Base-by-base conservation (phyloP, 2,329 filamentous ascomycete species). In the Neofusicoccum kwambonambiense region DNA sequence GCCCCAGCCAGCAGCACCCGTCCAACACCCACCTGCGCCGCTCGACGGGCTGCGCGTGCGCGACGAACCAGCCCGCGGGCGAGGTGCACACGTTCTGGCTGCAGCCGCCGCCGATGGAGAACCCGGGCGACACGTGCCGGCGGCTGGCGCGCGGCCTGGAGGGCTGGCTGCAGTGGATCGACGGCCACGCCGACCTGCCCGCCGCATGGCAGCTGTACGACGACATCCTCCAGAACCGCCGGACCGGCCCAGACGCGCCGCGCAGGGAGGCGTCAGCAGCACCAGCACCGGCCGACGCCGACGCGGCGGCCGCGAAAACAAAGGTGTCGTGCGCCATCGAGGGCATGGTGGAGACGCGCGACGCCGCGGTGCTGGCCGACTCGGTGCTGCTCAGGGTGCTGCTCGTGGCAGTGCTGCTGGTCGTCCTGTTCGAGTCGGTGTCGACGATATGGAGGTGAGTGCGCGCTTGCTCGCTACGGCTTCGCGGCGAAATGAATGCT, bases 381-480 rank as follows among this genome's bases (percentile, higher is more conserved):
- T 31, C 12, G 13, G 12, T 57, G 6, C 12, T 42, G 39, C 19
- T 44, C 39, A 44, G 27, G 22, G 54, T 57, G 39, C 27, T 42
- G 7, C 22, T 57, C 39, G 54, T 22, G 4, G 13, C 11, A 11
- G 4, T 44, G 0, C 2, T 57, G 19, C 37, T 57, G 37, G 22
- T 44, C 12, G 54, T 57, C 5, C 6, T 57, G 5, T 44, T 34
- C 17, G 54, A 57, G 39, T 57, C 54, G 13, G 22, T 17, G 19
- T 31, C 54, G 54, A 17, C 12, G n/a, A 57, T 44, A 34, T 57
- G 39, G 19, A n/a, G 54, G 54, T 57, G 54, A 57, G 54, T 57
- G 17, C 13, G 37, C 19, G 17, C 19, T 22, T 22, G 19, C 19
- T 22, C 37, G 39, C 9, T 12, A 6, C 11, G 22, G 8, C 19